Conservation (phyloP, 192 early-diverging fungal genomes). For the Kickxella alabastrina region DNA sequence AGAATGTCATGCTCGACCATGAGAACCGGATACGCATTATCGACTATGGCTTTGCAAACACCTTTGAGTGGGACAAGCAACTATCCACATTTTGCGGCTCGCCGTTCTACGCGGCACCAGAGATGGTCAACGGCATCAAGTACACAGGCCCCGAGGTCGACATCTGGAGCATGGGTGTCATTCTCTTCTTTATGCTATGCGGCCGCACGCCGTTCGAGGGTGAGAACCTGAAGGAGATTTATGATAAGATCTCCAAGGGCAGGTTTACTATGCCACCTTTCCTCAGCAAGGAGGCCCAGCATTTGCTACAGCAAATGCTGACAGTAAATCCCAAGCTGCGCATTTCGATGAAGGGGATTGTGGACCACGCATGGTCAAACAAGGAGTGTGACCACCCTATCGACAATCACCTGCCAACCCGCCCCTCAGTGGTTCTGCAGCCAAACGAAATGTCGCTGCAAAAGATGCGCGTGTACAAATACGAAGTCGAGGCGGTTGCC, state of each 20-base stretch:
- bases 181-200: conserved; percentile 79
- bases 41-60: conserved; percentile 85
- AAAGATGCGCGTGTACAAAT: conserved; percentile 47
- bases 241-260: conserved; percentile 77
- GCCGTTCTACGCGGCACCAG: conserved; percentile 81
- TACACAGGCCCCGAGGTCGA: conserved; percentile 87
- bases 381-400: conserved; percentile 63
- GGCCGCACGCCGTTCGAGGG: conserved; percentile 85
- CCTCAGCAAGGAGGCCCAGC: conserved; percentile 53
- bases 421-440: conserved; percentile 44
- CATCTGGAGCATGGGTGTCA: conserved; percentile 85
- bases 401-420: conserved; percentile 63
- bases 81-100: conserved; percentile 58
- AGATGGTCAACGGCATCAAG: conserved; percentile 76
- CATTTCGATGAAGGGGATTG: conserved; percentile 66
- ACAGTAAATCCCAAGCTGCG: conserved; percentile 67
- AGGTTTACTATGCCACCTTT: conserved; percentile 57
- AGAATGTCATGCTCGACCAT: conserved; percentile 80
- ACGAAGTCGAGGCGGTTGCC: conserved; percentile 21
- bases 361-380: conserved; percentile 71
- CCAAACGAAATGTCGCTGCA: conserved; percentile 41
- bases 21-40: conserved; percentile 76
- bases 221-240: conserved; percentile 77
- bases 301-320: conserved; percentile 67
- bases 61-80: conserved; percentile 53